Base-by-base conservation (phyloP, 1,284 basidiomycete genomes). In the Coniophora puteana region DNA sequence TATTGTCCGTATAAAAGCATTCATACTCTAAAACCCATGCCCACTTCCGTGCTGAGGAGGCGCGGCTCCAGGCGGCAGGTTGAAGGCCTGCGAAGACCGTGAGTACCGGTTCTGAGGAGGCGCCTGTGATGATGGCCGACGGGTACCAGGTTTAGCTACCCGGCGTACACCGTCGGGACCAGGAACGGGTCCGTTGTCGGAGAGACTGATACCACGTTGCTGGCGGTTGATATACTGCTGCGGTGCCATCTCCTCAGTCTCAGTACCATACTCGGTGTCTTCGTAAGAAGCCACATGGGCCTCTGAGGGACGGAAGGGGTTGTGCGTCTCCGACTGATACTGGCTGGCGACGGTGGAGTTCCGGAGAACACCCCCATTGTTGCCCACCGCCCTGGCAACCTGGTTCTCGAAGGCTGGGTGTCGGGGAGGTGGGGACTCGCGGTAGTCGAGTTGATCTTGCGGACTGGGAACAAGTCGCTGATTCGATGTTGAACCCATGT, bases 111-210 rank as follows among this genome's bases (percentile, higher is more conserved):
- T 87, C 62, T 75, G 78, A 29, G 66, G 58, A n/a, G 75, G 71
- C 12, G 66, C 64, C 54, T 84, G 82, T 27, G 81, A 80, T 25
- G 74, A 69, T 8, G 80, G 71, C 29, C 82, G 67, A 40, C 64
- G 58, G 17, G 48, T 50, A 67, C 65, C 29, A 28, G 71, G 76
- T 51, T 83, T 68, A 36, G 83, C 71, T 16, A 89, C 81, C 42
- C 87, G 67, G 27, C 87, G 74, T 13, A 89, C 87, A 28, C 80
- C 83, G 4, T 88, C 82, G 5, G 82, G 78, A 22, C 76, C 76
- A 34, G 85, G 80, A 3, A 92, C 86, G 35, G 87, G 88, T 12
- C 91, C 91, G 49, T 76, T 70, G 53, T 93, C 91, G 36, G 77
- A 76, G 44, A 93, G 61, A 38, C 80, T 82, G 24, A 93, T 72